Evolutionary conservation across 2,329 filamentous ascomycete genomes (phyloP), one percentile per base, ranked within the genome.

Genomic region (Penicillium sp.): DNA sequence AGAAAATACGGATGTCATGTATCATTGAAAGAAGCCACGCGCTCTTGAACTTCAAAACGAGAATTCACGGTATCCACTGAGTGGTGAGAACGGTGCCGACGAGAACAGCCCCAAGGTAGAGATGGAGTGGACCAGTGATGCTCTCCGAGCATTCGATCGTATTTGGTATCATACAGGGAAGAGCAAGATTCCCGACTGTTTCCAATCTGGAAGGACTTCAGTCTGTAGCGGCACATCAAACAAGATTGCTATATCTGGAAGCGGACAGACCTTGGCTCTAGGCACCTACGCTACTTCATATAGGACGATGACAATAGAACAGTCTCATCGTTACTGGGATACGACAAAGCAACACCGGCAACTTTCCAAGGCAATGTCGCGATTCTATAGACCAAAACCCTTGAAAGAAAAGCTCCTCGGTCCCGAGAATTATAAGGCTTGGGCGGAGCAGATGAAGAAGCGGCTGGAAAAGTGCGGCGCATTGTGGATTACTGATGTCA

Each of bases 351-450:
- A 35, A 4, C 23, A 4, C 30, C n/a, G n/a, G 11, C 39, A 10
- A n/a, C 14, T 34, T 1, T 30, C 9, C 10, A 16, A 16, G 7
- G n/a, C 9, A 11, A 26, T 16, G 7, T 19, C 39, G 10, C 45
- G 46, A n/a, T 56, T 56, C 26, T 54, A 56, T 18, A 30, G 9
- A 5, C 36, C 35, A 4, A 29, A 36, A 16, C 8, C 19, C n/a
- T 7, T 50, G 11, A 13, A 49, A 19, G 40, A 50, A 10, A 41
- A 19, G 23, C 46, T 54, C 9, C 43, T 47, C 7, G 46, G 54
- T 1, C 45, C 54, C 2, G 54, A 53, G 46, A 54, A 56, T n/a
- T 53, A 53, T 8, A 29, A 42, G 5, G 5, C 18, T 4, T 56
- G 50, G 50, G 35, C 44, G 10, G 16, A 19, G 29, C 29, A 29